These are phyloP conservation scores for Bimuria novae-zelandiae DNA, from an alignment of 2,329 filamentous ascomycete genomes.

Conservation along the genomic window DNA sequence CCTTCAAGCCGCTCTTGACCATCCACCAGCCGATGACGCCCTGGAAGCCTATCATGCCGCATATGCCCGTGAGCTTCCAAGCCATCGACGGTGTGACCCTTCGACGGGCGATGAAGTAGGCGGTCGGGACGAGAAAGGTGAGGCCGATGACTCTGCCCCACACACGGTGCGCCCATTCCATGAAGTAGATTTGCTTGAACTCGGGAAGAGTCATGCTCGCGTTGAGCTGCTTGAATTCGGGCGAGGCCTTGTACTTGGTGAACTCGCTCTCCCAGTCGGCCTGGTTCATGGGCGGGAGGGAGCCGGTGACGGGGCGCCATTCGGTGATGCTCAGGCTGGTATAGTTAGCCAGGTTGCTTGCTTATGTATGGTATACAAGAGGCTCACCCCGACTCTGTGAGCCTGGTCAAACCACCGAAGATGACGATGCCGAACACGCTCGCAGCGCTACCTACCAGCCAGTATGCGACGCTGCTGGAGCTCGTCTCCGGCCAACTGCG, in stretches of 20 bases:
- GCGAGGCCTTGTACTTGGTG: conserved; percentile 86
- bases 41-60: conserved; percentile 88
- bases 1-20: conserved; percentile 95
- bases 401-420: conserved; percentile 87
- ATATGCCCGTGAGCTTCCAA: conserved; percentile 77
- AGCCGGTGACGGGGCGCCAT: conserved; percentile 96
- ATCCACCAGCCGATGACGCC: conserved; percentile 99
- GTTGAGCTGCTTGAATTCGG: conserved; percentile 91
- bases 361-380: background rate
- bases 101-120: conserved; percentile 83
- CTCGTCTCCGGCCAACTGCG: conserved; percentile 64
- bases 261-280: conserved; percentile 93
- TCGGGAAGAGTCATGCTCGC: conserved; percentile 89
- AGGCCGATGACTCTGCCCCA: conserved; percentile 93
- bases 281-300: conserved; percentile 76
- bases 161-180: conserved; percentile 96
- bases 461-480: conserved; percentile 82
- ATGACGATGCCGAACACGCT: conserved; percentile 98
- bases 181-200: conserved; percentile 99
- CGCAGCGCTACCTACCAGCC: conserved; percentile 86
- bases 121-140: conserved; percentile 83
- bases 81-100: conserved; percentile 81
- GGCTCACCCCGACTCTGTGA: conserved; percentile 91
- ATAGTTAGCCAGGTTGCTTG: conserved; percentile 19
- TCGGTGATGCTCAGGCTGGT: conserved; percentile 92